phyloP scores from a whole-genome alignment of 257 asterid species.

The Capsicum chinense region DNA sequence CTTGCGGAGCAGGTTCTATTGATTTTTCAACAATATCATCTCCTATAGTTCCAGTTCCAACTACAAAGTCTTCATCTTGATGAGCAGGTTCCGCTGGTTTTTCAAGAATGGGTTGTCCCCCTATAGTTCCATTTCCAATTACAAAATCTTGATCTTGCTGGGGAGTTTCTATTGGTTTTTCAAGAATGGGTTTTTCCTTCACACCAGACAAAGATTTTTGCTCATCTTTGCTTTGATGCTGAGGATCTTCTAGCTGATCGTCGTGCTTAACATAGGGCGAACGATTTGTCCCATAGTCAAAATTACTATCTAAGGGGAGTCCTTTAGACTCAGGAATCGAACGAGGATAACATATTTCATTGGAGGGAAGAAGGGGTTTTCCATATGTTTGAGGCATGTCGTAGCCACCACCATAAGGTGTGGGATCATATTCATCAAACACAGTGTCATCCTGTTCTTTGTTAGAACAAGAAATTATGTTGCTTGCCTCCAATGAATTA shows the following conservation, averaged over 20 bases:
- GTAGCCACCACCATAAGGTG: slow-evolving; percentile 85
- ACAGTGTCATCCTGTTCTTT: slow-evolving; percentile 43
- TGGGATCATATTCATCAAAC: slow-evolving; percentile 66
- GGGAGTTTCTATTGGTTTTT: slow-evolving; percentile 16
- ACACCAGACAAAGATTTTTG: not conserved
- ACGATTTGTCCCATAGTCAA: slow-evolving; percentile 49
- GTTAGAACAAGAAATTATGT: slow-evolving; percentile 42
- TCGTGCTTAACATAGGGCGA: slow-evolving; percentile 49
- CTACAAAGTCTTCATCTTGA: slow-evolving; percentile 12
- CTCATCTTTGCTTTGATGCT: slow-evolving; percentile 27
- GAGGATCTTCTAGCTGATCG: slow-evolving; percentile 31
- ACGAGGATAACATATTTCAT: slow-evolving; percentile 65
- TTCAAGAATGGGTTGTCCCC: slow-evolving; percentile 25
- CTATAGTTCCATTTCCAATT: slow-evolving; percentile 26
- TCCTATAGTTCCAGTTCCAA: slow-evolving; percentile 15
- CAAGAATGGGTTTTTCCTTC: slow-evolving; percentile 35
- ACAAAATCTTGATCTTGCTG: slow-evolving; percentile 22
- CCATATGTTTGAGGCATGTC: slow-evolving; percentile 65
- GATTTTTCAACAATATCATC: slow-evolving; percentile 32
- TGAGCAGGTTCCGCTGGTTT: slow-evolving; percentile 20
- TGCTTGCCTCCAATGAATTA: slow-evolving; percentile 43
- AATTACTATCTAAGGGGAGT: slow-evolving; percentile 14
- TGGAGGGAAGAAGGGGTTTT: slow-evolving; percentile 78
- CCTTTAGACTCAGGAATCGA: slow-evolving; percentile 37
- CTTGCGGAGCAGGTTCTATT: not conserved